Base-by-base conservation (phyloP, 352 stramenopile genomes). In the Phytophthora quininea region DNA sequence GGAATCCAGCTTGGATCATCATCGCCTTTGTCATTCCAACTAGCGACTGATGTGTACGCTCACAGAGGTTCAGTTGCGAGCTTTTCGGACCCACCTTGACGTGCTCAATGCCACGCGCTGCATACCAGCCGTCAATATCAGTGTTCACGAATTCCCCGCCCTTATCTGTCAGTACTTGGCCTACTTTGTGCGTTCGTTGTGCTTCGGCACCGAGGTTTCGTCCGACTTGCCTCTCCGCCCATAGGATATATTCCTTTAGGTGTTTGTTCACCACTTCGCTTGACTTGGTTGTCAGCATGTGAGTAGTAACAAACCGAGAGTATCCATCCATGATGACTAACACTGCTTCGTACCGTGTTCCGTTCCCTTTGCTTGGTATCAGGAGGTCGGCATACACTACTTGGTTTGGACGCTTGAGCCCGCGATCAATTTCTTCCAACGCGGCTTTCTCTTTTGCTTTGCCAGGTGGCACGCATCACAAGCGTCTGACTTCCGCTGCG, bases 31-130 rank as follows among this genome's bases (percentile, higher is more conserved):
- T 27, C 40, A 47, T 47, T 24, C 15, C 40, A 14, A 59, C 58
- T 3, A 59, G 33, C 15, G 50, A 59, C 31, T 59, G 50, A 19
- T 59, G 58, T 14, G 50, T 54, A 8, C 58, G 29, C 33, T 66
- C 31, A 14, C 58, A 66, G 14, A 59, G 14, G 40, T 59, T 66
- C 3, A 66, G 30, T 33, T 59, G 58, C 10, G 50, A 66, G n/a
- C 58, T 47, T 32, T 59, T 66, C 3, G 58, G 50, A 30, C 58
- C 58, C 30, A 66, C 58, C 1, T 14, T 9, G 3, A 65, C 40
- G 14, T 65, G 50, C 11, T 66, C 58, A 52, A 66, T 66, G 1
- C 58, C 49, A 7, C 43, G 38, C 7, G 49, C 15, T 4, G 27
- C 27, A 24, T 66, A 66, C 58, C 58, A 59, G 3, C 33, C 12